Base-by-base conservation (phyloP, 2,329 filamentous ascomycete genomes). In the Colletotrichum sp. region DNA sequence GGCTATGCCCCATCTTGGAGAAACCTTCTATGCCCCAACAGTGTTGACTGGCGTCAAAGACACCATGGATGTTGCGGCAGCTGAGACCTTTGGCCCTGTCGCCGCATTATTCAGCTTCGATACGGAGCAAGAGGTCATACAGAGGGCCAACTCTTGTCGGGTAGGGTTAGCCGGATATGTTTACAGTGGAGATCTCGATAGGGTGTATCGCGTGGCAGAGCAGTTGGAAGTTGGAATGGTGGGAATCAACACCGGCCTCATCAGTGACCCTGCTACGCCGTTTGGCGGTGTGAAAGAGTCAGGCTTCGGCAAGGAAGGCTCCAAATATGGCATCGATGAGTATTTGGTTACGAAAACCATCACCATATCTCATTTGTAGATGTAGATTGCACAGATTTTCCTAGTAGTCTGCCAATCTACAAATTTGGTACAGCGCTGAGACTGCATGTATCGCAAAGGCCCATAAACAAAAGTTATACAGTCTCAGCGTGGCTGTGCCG, bases 1-100 rank as follows among this genome's bases (percentile, higher is more conserved):
- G 84, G 92, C 90, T 82, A 86, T 96, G 75, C 89, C 93, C 2
- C 28, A 39, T 9, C 71, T 77, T 3, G 96, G 96, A 6, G 83
- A 89, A 49, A 98, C 98, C 87, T 99, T 98, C 88, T 98, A 94
- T 87, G 91, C 96, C 81, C 95, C 95, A 3, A 99, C 97, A 0
- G 94, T 99, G 55, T 92, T 99, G 77, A 93, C 94, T 10, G 95
- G 94, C 78, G 96, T 98, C 93, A 98, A 90, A 12, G 88, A 90
- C 74, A 92, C 96, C 55, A 99, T 99, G 97, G 90, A 91, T 75
- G 90, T 99, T 79, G 93, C 95, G 6, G 88, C 88, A 2, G 96
- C 99, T 85, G 97, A 99, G 88, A 99, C 96, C 0, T 99, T 99
- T 83, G 97, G 97, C 0, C 97, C 97, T 4, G 94, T 99, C 0